Evolutionary conservation across 2,329 filamentous ascomycete genomes (phyloP), one percentile per base, ranked within the genome.

Genomic region (Ceratocystis huliohia): DNA sequence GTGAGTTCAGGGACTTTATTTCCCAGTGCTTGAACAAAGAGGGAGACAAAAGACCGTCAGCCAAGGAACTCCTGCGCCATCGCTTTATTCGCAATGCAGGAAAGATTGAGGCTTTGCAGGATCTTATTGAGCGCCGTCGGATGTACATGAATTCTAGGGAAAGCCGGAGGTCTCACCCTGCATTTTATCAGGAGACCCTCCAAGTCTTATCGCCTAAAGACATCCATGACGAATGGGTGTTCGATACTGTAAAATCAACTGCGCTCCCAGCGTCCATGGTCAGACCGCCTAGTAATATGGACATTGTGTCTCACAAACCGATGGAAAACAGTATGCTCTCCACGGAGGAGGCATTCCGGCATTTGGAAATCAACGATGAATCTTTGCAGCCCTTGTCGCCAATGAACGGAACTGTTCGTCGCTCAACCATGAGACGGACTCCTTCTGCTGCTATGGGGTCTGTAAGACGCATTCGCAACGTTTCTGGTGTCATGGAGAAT

Each of bases 111-210:
- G 84, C 86, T 2, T 77, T 99, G 67, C 90, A 95, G 72, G 92
- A 96, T 74, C 78, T 99, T 64, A 88, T 97, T 67, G 85, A 87
- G 71, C 86, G 90, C 69, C 88, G 88, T 72, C 89, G 93, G 72
- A 85, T 88, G 74, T 96, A 84, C 78, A 59, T 33, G 25, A 91
- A 96, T 73, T 87, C 87, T 57, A 85, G 86, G 69, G 84, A 85
- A 70, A 86, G 84, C 69, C 81, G 85, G 67, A 83, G 84, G 64
- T 84, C 82, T 66, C 88, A 90, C 72, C 83, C 88, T 1, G 88
- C 89, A 71, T 96, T 93, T 76, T 97, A 97, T 75, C 92, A 96
- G 72, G 93, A 97, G 77, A 96, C 93, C 2, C 80, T 97, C 62
- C 84, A 88, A 71, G 86, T 84, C 7, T 82, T 95, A 65, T 81